Conservation (phyloP, 1,284 basidiomycete species). For the Naganishia liquefaciens region DNA sequence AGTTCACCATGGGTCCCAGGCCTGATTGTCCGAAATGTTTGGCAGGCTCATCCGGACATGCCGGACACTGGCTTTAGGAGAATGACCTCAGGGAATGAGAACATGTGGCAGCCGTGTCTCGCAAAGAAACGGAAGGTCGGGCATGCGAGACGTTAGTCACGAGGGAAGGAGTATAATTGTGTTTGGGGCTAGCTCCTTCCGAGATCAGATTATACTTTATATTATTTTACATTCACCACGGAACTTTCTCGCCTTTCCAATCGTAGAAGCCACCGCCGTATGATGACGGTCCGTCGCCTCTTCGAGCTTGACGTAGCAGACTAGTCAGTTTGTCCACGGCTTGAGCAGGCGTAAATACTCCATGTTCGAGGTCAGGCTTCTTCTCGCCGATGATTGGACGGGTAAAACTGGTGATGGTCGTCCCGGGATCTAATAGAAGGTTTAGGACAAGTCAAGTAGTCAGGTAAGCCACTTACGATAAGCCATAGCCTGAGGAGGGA, state of each 20-base stretch:
- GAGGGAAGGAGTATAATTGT: conserved; percentile 7
- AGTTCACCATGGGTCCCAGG: conserved; percentile 26
- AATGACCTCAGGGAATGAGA: not conserved
- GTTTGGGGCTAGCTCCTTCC: too few species aligned
- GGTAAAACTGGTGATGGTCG: conserved; percentile 48
- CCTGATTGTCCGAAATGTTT: conserved; percentile 26
- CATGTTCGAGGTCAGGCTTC: conserved; percentile 46
- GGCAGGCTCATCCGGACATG: conserved; percentile 18
- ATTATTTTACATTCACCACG: conserved; percentile 8
- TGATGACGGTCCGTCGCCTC: conserved; percentile 41
- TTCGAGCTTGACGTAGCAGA: conserved; percentile 57
- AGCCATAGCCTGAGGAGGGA: conserved; percentile 50
- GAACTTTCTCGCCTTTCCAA: conserved; percentile 64
- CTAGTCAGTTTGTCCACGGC: conserved; percentile 63
- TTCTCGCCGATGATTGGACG: conserved; percentile 45
- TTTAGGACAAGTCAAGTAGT: not conserved
- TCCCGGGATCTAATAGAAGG: conserved; percentile 43
- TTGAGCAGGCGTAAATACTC: conserved; percentile 64
- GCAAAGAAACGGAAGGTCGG: not conserved
- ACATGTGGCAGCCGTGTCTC: not conserved
- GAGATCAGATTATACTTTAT: not conserved
- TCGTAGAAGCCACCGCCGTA: conserved; percentile 70
- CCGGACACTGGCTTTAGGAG: conserved; percentile 20
- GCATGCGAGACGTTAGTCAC: not conserved
- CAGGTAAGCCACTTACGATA: conserved; percentile 42